Conservation (phyloP, 176 grass and related monocot genomes). For the Carex parvula region DNA sequence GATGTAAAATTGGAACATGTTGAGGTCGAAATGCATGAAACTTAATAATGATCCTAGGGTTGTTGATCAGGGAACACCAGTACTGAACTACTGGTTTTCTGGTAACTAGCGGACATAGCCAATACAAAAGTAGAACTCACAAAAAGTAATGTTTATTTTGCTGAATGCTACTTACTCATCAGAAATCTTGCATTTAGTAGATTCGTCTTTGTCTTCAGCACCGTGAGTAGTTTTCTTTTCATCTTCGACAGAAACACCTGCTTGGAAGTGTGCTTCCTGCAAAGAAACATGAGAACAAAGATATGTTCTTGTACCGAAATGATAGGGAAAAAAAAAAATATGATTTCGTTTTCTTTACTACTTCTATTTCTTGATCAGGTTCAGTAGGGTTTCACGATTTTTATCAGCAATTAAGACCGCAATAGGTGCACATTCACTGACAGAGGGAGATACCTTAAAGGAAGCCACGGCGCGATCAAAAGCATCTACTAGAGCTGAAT, state of each 20-base stretch:
- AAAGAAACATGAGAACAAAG: neutral
- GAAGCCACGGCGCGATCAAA: conserved; percentile 62
- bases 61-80: neutral
- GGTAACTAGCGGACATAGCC: neutral
- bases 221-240: neutral
- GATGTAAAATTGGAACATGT: neutral
- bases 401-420: neutral
- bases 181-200: neutral
- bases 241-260: neutral
- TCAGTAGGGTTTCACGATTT: neutral
- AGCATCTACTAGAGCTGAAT: conserved; percentile 68
- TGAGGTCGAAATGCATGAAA: neutral
- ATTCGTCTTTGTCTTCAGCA: neutral
- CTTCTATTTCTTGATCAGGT: neutral
- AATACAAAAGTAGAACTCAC: neutral
- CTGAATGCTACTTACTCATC: neutral
- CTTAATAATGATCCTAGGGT: neutral
- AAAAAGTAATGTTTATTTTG: neutral
- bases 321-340: neutral
- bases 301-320: neutral
- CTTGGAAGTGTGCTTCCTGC: neutral
- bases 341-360: neutral
- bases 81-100: neutral
- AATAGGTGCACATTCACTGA: neutral
- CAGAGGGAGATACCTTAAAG: conserved; percentile 36